These are phyloP conservation scores for Pontederia crassipes DNA, from an alignment of 176 grass and related monocot genomes.

Conservation along the genomic window DNA sequence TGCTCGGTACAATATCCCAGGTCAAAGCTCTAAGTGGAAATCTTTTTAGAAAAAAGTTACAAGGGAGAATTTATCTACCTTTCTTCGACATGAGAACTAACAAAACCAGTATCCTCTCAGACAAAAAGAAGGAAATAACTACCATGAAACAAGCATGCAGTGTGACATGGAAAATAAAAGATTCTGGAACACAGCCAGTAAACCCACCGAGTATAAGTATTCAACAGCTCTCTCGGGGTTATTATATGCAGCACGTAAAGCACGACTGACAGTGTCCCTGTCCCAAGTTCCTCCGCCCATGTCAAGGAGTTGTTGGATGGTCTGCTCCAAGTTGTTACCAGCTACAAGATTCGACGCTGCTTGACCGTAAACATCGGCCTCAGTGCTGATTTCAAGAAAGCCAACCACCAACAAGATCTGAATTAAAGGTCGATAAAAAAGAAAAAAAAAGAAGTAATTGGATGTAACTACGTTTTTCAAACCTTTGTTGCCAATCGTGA, in stretches of 20 bases:
- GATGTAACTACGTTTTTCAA: background rate
- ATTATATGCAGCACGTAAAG: slow-evolving; percentile 77
- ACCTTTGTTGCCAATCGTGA: no score
- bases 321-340: slow-evolving; percentile 55
- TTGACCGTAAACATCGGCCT: slow-evolving; percentile 55
- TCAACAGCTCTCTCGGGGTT: slow-evolving; percentile 91
- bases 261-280: slow-evolving; percentile 60
- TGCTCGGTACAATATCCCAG: no score
- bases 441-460: background rate
- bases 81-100: no score
- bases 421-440: background rate
- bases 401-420: background rate
- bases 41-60: no score
- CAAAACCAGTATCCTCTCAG: no score
- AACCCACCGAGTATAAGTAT: slow-evolving; percentile 85
- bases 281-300: slow-evolving; percentile 93
- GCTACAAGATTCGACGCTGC: slow-evolving; percentile 73
- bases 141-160: slow-evolving; percentile 6
- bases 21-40: no score
- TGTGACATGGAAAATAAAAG: slow-evolving; percentile 2
- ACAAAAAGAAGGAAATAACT: background rate
- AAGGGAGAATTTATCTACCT: no score
- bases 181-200: slow-evolving; percentile 6
- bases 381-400: slow-evolving; percentile 28
- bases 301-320: slow-evolving; percentile 67